A percentile compares a stretch with the other conserved stretches of the same genome.
Conservation (phyloP, 192 early-diverging fungal genomes). For the Diversispora epigaea region DNA sequence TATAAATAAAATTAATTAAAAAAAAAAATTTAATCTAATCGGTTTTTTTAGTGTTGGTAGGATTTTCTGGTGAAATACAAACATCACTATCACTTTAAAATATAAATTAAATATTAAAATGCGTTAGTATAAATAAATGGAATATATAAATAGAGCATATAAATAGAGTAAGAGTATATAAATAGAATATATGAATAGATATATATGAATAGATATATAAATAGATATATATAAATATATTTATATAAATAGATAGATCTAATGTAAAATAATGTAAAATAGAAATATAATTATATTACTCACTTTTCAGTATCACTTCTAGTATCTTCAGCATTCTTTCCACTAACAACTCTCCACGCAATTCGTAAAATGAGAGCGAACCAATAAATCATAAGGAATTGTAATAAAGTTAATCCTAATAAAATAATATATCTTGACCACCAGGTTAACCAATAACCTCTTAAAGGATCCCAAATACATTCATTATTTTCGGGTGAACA, state of each 20-base stretch:
- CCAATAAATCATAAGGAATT: constrained; percentile 69
- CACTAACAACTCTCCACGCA: constrained; percentile 56
- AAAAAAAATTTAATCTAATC: too few relatives aligned
- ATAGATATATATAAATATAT: not conserved
- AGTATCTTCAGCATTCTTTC: constrained; percentile 58
- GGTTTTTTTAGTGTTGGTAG: too few relatives aligned
- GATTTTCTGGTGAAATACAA: too few relatives aligned
- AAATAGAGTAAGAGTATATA: too few relatives aligned
- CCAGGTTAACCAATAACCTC: constrained; percentile 50
- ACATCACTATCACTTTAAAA: too few relatives aligned
- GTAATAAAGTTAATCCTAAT: constrained; percentile 51
- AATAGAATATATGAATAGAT: too few relatives aligned
- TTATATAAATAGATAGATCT: not conserved
- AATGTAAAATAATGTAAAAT: not conserved
- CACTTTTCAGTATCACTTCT: constrained; percentile 68
- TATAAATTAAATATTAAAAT: too few relatives aligned
- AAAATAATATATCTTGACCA: constrained; percentile 45
- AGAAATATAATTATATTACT: constrained; percentile 10
- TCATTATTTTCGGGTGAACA: constrained; percentile 46
- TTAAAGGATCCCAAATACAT: constrained; percentile 42
- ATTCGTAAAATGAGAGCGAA: constrained; percentile 65
- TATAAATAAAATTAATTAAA: too few relatives aligned
- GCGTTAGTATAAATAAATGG: too few relatives aligned
- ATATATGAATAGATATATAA: too few relatives aligned
- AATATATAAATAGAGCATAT: too few relatives aligned